These are phyloP conservation scores for Alternaria tenuissima DNA, from an alignment of 2,329 filamentous ascomycete species.

Conservation along the genomic window DNA sequence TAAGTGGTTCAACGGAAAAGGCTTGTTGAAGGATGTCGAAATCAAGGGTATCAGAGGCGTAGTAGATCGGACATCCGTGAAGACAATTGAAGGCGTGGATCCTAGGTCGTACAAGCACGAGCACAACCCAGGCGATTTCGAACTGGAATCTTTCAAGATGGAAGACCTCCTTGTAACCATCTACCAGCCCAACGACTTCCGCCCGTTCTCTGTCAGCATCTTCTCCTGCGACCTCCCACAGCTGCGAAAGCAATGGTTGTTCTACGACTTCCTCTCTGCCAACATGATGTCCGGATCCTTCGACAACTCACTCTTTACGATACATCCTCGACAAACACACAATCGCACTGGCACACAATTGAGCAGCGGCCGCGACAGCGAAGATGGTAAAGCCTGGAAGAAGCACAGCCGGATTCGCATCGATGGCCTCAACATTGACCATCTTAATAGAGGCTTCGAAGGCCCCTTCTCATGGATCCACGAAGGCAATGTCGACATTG, in stretches of 20 bases:
- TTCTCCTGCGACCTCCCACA: conserved; percentile 95
- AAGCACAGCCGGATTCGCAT: conserved; percentile 93
- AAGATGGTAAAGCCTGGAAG: conserved; percentile 82
- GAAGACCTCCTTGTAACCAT: conserved; percentile 91
- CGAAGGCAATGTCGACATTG: conserved; percentile 95
- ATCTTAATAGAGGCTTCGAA: conserved; percentile 90
- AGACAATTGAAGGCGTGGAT: conserved; percentile 75
- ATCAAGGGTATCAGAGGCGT: conserved; percentile 93
- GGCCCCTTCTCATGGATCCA: conserved; percentile 98
- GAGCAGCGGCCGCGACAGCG: conserved; percentile 63
- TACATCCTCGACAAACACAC: conserved; percentile 91
- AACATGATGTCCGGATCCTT: conserved; percentile 96
- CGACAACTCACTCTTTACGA: conserved; percentile 95
- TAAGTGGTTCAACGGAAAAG: conserved; percentile 99
- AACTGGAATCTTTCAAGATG: conserved; percentile 96
- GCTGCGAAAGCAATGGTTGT: conserved; percentile 93
- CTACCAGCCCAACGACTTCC: conserved; percentile 87
- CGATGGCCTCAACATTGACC: conserved; percentile 92
- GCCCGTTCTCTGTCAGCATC: conserved; percentile 95
- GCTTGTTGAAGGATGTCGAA: conserved; percentile 88
- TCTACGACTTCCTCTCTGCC: conserved; percentile 95
- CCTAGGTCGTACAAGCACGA: conserved; percentile 87
- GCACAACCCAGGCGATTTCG: conserved; percentile 91
- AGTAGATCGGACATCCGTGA: conserved; percentile 85
- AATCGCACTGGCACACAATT: conserved; percentile 73